Conservation (phyloP, 441 rosid genomes). For the Theobroma grandiflorum region DNA sequence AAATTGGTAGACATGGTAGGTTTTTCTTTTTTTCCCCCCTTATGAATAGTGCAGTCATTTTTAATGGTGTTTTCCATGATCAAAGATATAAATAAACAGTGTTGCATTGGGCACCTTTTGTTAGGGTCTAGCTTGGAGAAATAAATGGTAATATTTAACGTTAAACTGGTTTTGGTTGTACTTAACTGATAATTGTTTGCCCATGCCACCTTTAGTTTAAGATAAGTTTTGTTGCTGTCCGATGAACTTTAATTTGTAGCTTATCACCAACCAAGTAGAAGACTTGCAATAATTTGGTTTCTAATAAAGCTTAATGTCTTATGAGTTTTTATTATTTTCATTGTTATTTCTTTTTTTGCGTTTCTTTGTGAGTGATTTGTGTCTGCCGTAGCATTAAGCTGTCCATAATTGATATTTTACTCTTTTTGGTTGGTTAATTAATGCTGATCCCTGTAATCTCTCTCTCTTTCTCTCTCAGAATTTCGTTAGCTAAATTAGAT, state of each 20-base stretch:
- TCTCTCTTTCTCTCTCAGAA: neutral
- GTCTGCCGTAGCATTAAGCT: neutral
- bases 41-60: neutral
- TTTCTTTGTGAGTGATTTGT: neutral
- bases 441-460: neutral
- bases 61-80: neutral
- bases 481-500: neutral
- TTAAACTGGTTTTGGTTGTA: too few relatives aligned
- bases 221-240: too few relatives aligned
- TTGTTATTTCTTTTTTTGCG: neutral
- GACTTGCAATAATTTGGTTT: neutral
- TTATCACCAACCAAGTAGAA: neutral
- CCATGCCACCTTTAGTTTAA: too few relatives aligned
- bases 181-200: too few relatives aligned
- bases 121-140: neutral
- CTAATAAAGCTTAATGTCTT: neutral
- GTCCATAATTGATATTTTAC: neutral
- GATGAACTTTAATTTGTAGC: neutral
- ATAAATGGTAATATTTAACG: neutral
- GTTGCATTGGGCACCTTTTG: neutral
- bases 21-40: neutral
- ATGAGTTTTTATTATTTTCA: neutral
- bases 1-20: neutral
- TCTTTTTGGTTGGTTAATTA: constrained; percentile 16
- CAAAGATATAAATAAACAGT: neutral